phyloP scores from a whole-genome alignment of 495 filamentous ascomycete species.

The Penicillium lividum region DNA sequence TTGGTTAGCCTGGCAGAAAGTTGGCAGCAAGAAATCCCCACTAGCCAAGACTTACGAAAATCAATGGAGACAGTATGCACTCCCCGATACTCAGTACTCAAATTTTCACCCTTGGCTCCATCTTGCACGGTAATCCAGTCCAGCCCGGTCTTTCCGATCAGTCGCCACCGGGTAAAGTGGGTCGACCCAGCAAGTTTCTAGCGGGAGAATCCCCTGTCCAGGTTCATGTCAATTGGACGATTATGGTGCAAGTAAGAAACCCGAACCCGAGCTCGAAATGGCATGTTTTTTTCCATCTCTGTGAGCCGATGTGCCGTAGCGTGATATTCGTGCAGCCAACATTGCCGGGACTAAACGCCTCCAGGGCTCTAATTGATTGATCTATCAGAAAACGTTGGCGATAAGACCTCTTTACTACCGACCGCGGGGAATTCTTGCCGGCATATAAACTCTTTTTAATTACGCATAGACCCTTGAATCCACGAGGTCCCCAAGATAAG shows the following conservation, averaged over 20 bases:
- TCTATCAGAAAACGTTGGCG: background rate
- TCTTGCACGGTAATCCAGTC: background rate
- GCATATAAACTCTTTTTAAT: background rate
- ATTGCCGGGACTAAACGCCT: background rate
- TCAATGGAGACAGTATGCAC: background rate
- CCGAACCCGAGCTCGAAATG: background rate
- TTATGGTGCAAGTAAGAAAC: background rate
- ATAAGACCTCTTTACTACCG: background rate
- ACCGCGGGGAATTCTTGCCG: background rate
- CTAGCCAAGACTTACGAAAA: too few species aligned
- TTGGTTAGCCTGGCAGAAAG: too few species aligned
- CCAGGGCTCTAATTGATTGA: background rate
- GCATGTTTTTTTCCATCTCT: background rate
- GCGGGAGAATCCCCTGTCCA: background rate
- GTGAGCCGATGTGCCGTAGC: background rate
- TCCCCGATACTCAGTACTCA: background rate
- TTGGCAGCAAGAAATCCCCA: too few species aligned
- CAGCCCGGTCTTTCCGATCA: background rate
- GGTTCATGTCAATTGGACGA: background rate
- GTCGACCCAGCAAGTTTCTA: background rate
- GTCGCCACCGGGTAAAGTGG: slow-evolving; percentile 1
- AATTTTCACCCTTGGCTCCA: background rate
- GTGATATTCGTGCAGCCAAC: too few species aligned
- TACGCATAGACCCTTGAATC: background rate
- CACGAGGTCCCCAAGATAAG: background rate